Evolutionary conservation across 176 grass and related monocot species (phyloP).

Genomic region (Thalia dealbata): DNA sequence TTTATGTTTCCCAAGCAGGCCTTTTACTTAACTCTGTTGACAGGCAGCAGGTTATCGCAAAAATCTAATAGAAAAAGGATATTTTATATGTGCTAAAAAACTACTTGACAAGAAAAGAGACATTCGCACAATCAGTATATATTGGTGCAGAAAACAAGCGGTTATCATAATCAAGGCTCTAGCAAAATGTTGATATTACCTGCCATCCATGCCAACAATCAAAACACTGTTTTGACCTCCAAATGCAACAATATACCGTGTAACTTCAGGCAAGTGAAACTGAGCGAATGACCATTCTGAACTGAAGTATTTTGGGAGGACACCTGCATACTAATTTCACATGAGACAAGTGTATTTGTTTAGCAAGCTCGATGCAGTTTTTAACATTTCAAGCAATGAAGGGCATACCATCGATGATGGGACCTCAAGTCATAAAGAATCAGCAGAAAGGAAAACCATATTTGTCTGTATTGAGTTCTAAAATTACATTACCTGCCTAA

Average conservation of each 20-base stretch:
- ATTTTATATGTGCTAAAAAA: not conserved
- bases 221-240: slow-evolving; percentile 69
- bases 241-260: slow-evolving; percentile 79
- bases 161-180: no score
- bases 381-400: not conserved
- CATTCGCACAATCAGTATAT: no score
- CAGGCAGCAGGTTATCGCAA: not conserved
- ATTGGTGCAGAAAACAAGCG: no score
- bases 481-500: not conserved
- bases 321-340: slow-evolving; percentile 26
- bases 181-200: slow-evolving; percentile 26
- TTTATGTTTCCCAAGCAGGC: not conserved
- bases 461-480: not conserved
- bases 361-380: not conserved
- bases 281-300: slow-evolving; percentile 97
- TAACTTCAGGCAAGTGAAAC: slow-evolving; percentile 80
- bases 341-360: not conserved
- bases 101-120: no score
- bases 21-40: not conserved
- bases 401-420: not conserved
- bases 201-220: slow-evolving; percentile 91
- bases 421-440: not conserved
- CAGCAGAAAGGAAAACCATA: not conserved
- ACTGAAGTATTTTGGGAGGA: slow-evolving; percentile 88
- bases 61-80: not conserved